Percentiles rank a stretch among this genome's conserved stretches.
phyloP scores from a whole-genome alignment of 1,139 yeast genomes.

The Taiozyma sp. region DNA sequence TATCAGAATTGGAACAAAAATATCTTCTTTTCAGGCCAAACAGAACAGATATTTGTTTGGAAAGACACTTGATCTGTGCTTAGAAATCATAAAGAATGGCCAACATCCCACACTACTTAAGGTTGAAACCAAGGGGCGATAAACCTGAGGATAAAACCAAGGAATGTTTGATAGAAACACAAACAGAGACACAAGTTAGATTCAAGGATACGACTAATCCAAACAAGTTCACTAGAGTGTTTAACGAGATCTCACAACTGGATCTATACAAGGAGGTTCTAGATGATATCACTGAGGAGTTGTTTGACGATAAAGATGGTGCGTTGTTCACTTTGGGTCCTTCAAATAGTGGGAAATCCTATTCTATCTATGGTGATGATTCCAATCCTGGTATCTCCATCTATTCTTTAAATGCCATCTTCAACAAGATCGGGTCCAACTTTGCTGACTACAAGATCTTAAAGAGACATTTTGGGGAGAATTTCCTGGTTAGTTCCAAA shows the following conservation, averaged over 20 bases:
- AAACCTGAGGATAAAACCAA: constrained; percentile 16
- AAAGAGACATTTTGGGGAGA: constrained; percentile 20
- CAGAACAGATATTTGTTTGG: not conserved
- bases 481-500: constrained; percentile 21
- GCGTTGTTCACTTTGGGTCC: constrained; percentile 45
- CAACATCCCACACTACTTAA: constrained; percentile 29
- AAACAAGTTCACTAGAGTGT: constrained; percentile 30
- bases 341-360: constrained; percentile 43
- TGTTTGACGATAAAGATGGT: constrained; percentile 33
- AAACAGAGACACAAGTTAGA: constrained; percentile 20
- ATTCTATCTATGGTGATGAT: constrained; percentile 28
- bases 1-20: not conserved
- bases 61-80: not conserved
- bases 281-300: constrained; percentile 25
- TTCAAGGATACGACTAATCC: constrained; percentile 15
- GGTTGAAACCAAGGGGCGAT: constrained; percentile 29
- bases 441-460: constrained; percentile 15
- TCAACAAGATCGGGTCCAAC: constrained; percentile 15
- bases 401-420: constrained; percentile 21
- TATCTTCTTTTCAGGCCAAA: not conserved
- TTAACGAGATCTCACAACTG: constrained; percentile 26
- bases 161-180: constrained; percentile 23
- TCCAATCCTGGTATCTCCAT: constrained; percentile 23
- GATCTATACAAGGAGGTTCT: constrained; percentile 26
- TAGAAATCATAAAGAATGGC: constrained; percentile 6